Conservation (phyloP, 1,284 basidiomycete genomes). For the Cryptococcus wingfieldii region DNA sequence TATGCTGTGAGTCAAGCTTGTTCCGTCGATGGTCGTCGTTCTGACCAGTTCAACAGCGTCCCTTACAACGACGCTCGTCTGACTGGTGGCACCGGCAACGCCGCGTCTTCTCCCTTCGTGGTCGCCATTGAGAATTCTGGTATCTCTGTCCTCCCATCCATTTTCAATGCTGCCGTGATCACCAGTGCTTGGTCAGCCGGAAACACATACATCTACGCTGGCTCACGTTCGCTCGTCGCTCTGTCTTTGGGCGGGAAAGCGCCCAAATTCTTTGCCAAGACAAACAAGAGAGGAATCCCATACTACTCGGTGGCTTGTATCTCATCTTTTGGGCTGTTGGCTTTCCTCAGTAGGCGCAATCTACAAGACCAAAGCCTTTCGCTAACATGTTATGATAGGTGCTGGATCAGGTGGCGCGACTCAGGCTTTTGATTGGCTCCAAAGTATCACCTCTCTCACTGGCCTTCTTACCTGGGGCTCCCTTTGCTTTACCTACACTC, state of each 20-base stretch:
- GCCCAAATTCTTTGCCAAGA: constrained; percentile 65
- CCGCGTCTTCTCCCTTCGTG: constrained; percentile 64
- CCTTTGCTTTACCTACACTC: constrained; percentile 2
- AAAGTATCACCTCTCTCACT: constrained; percentile 1
- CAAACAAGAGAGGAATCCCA: constrained; percentile 67
- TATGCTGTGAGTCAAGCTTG: constrained; percentile 34
- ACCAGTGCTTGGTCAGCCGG: constrained; percentile 71
- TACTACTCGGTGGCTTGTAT: constrained; percentile 63
- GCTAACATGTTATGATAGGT: no score
- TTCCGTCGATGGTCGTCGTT: constrained; percentile 43
- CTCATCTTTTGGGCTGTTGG: constrained; percentile 62
- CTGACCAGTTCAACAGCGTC: constrained; percentile 51
- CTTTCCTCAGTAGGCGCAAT: constrained; percentile 54
- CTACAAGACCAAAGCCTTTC: neutral
- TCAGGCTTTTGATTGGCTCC: constrained; percentile 10
- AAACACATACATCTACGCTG: constrained; percentile 75
- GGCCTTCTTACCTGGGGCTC: constrained; percentile 10
- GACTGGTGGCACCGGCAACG: constrained; percentile 52
- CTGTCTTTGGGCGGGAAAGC: constrained; percentile 70
- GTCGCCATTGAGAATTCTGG: constrained; percentile 61
- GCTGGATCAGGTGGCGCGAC: constrained; percentile 38
- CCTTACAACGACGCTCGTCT: constrained; percentile 60
- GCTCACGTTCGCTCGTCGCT: constrained; percentile 74
- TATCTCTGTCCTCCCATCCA: constrained; percentile 64
- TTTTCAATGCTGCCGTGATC: constrained; percentile 59